Percentiles rank a stretch among this genome's conserved stretches.
phyloP scores from a whole-genome alignment of 768 basidiomycete genomes.

The Austroboletus festivus region DNA sequence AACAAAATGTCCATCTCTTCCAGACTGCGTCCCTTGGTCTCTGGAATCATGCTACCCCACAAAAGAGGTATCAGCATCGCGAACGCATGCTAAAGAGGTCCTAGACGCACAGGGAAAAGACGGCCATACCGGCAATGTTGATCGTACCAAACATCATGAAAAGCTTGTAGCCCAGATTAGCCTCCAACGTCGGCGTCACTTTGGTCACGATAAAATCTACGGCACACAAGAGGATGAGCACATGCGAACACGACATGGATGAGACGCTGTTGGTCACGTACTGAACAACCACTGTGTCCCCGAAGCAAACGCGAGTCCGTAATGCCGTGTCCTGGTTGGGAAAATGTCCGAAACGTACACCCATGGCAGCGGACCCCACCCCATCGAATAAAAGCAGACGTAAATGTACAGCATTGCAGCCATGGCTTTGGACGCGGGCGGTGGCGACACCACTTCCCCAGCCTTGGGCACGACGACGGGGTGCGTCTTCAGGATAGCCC shows the following conservation, averaged over 20 bases:
- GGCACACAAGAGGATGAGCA: background rate
- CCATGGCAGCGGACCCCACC: conserved; percentile 71
- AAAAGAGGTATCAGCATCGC: background rate
- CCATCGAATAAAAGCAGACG: conserved; percentile 86
- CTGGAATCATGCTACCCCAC: conserved; percentile 50
- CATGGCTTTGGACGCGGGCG: conserved; percentile 69
- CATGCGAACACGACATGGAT: too few relatives aligned
- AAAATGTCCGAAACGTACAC: conserved; percentile 83
- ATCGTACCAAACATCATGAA: conserved; percentile 77
- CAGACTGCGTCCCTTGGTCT: conserved; percentile 56
- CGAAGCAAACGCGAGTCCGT: conserved; percentile 71
- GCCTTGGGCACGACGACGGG: conserved; percentile 44
- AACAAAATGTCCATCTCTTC: conserved; percentile 59
- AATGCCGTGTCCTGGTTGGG: conserved; percentile 79
- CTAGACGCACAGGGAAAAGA: conserved; percentile 58
- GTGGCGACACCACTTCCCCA: conserved; percentile 39
- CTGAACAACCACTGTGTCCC: conserved; percentile 84
- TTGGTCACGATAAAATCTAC: conserved; percentile 71
- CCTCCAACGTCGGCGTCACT: conserved; percentile 62
- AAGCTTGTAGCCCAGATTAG: conserved; percentile 65
- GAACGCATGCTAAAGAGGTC: background rate
- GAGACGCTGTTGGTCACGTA: conserved; percentile 37
- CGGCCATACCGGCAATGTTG: conserved; percentile 67
- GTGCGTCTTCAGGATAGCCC: conserved; percentile 78
- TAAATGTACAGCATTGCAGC: conserved; percentile 85